Base-by-base conservation (phyloP, 495 filamentous ascomycete species). In the Penicillium riverlandense region DNA sequence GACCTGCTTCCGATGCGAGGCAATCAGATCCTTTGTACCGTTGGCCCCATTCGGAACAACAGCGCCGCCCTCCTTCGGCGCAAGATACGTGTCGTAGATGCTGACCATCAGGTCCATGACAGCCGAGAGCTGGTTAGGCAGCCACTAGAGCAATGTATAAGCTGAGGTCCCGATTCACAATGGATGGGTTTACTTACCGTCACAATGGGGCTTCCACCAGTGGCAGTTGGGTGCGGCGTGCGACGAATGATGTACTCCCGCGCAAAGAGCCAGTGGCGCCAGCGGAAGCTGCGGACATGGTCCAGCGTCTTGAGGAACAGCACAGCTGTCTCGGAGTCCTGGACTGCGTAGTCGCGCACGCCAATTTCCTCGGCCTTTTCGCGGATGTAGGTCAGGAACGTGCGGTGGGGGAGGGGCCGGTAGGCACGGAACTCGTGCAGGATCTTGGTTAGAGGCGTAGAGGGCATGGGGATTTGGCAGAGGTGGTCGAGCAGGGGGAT, bases 231-330 rank as follows among this genome's bases (percentile, higher is more conserved):
- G 54, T 96, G 86, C 0, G 67, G 71, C 0, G 86, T 92, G 45
- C 81, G 76, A 55, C 86, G 87, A 43, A 96, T 76, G 47, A 96
- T 95, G 51, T 96, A 96, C 72, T 96, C 90, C 14, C 88, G 71
- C n/a, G 88, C 88, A 53, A 96, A 95, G 48, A 89, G 81, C 90
- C 90, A 96, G 55, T 95, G 90, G 4, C 90, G 74, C 90, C 90
- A 96, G 46, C 90, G 70, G 68, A 95, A 96, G 54, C 90, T 87
- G 40, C 90, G 80, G 9, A 96, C 85, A 60, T 95, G 84, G 59
- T 96, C 81, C 14, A 95, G 62, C 0, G 79, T 72, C 51, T 75
- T 70, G 6, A 95, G 71, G 65, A 90, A 92, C 2, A 89, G 70
- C 6, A 82, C 64, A 2, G 67, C 70, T 7, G 66, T 71, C 40